These are phyloP conservation scores for Thymus quinquecostatus DNA, from an alignment of 257 asterid genomes.

Conservation along the genomic window DNA sequence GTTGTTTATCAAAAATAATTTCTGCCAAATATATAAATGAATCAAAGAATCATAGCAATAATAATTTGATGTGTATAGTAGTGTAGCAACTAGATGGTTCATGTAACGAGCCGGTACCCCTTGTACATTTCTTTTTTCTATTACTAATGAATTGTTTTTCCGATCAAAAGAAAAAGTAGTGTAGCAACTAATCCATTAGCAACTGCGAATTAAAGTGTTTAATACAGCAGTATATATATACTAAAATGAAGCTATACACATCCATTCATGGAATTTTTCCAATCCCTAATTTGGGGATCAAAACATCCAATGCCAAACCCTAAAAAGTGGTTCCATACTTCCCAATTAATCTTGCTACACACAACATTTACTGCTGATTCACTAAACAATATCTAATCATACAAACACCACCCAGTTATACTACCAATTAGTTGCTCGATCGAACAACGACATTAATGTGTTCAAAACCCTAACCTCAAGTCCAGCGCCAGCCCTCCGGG, in stretches of 20 bases:
- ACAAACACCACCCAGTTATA: neutral
- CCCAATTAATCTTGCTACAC: neutral
- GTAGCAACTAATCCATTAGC: neutral
- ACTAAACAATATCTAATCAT: neutral
- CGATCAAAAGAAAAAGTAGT: neutral
- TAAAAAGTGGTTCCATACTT: neutral
- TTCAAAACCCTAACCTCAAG: slow-evolving; percentile 66
- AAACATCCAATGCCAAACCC: slow-evolving; percentile 3
- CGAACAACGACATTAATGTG: neutral
- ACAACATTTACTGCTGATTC: neutral
- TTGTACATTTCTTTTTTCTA: no score
- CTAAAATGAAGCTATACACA: neutral
- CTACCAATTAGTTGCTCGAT: neutral
- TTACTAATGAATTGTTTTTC: no score
- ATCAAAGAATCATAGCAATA: neutral
- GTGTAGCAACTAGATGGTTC: no score
- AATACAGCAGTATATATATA: neutral
- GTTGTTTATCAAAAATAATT: no score
- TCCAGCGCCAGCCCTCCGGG: slow-evolving; percentile 42
- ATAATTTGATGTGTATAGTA: no score
- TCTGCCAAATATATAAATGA: neutral
- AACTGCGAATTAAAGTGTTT: neutral
- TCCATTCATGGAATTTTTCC: neutral
- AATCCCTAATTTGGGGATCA: slow-evolving; percentile 3
- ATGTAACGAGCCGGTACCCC: no score